Percentiles rank a stretch among this genome's conserved stretches.
phyloP scores from a whole-genome alignment of 352 stramenopile species.

The Globisporangium camurandrum region DNA sequence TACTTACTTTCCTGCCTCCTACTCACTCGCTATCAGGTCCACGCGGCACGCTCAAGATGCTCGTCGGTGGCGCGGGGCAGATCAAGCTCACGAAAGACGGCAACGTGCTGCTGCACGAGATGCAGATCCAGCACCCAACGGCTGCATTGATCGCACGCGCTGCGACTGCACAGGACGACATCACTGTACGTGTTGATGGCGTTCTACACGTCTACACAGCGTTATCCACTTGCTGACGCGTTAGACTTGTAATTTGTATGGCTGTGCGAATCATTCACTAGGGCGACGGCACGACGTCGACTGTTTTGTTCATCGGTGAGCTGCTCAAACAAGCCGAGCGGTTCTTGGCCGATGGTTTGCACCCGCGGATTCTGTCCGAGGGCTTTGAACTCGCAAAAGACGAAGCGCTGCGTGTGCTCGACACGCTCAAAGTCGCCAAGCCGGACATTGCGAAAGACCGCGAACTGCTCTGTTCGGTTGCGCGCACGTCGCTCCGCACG shows the following conservation, averaged over 20 bases:
- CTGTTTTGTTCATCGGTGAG: constrained; percentile 97
- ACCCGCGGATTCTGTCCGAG: constrained; percentile 96
- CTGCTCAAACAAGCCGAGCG: constrained; percentile 97
- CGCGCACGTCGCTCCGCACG: constrained; percentile 94
- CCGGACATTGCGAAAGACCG: constrained; percentile 88
- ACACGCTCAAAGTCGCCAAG: constrained; percentile 84
- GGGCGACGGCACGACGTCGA: constrained; percentile 97
- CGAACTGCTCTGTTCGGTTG: constrained; percentile 92
- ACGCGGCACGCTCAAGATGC: constrained; percentile 99
- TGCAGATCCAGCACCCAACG: constrained; percentile 99
- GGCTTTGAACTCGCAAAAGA: constrained; percentile 97
- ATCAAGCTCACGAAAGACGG: constrained; percentile 99
- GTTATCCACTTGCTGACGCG: no score
- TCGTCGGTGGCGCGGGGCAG: constrained; percentile 97
- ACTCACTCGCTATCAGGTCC: constrained; percentile 50
- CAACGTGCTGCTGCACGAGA: constrained; percentile 98
- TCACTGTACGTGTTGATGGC: constrained; percentile 39
- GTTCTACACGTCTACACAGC: background rate
- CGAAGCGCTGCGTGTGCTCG: constrained; percentile 91
- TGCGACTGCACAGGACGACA: constrained; percentile 95
- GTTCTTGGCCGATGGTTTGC: constrained; percentile 94
- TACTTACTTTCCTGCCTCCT: background rate
- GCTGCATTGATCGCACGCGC: constrained; percentile 97
- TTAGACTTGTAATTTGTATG: no score
- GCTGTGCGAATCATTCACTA: constrained; percentile 15